Evolutionary conservation across 1,284 basidiomycete genomes (phyloP).

Genomic region (Phlebopus sp.): DNA sequence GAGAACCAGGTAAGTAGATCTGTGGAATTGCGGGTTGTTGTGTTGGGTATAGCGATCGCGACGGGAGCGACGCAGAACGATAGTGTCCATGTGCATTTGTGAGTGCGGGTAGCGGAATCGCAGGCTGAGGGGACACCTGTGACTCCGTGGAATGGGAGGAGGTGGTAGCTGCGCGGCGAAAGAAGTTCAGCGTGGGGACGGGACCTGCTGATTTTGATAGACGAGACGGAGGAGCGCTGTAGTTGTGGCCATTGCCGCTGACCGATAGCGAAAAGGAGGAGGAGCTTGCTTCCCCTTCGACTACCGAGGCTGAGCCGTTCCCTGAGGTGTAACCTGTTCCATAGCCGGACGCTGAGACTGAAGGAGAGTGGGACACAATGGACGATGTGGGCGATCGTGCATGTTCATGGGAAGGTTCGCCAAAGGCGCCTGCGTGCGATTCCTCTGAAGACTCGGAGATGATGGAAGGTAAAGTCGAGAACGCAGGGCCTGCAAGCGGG

Average conservation of each 20-base stretch:
- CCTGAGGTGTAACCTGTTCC: conserved; percentile 16
- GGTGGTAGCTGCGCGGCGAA: conserved; percentile 7
- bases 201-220: conserved; percentile 12
- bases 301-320: conserved; percentile 9
- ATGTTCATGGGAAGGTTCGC: not conserved
- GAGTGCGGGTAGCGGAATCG: conserved; percentile 19
- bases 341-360: conserved; percentile 10
- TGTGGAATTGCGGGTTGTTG: conserved; percentile 11
- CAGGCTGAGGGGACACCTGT: conserved; percentile 1
- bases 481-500: conserved; percentile 25
- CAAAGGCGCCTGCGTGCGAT: conserved; percentile 3
- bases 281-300: conserved; percentile 20
- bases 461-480: conserved; percentile 25
- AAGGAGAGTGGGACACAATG: conserved; percentile 14
- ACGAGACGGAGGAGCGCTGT: conserved; percentile 6
- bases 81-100: conserved; percentile 17
- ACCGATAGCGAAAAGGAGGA: conserved; percentile 22
- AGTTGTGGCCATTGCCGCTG: conserved; percentile 10
- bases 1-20: conserved; percentile 17
- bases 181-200: conserved; percentile 3
- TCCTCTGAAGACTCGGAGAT: conserved; percentile 22
- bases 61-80: conserved; percentile 18
- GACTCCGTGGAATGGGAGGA: not conserved
- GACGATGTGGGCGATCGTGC: conserved; percentile 15
- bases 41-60: not conserved